A percentile compares a stretch with the other conserved stretches of the same genome.
These are phyloP conservation scores for Soucietia sequanensis DNA, from an alignment of 805 yeast species.

Conservation along the genomic window DNA sequence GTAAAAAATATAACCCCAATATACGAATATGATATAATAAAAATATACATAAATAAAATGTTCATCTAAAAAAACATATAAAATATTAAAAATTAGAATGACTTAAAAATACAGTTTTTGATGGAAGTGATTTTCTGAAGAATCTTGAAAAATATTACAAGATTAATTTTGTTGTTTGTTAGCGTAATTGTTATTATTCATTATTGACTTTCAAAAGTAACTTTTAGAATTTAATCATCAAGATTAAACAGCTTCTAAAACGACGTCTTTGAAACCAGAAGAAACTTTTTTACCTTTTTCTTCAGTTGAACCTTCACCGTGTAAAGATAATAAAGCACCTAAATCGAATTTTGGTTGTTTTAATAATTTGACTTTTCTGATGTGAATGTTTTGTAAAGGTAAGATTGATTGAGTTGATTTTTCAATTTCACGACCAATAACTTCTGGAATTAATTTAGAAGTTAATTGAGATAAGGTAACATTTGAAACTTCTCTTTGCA, in stretches of 20 bases:
- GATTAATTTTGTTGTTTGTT: not conserved
- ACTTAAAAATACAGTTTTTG: too few species aligned
- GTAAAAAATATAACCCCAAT: too few species aligned
- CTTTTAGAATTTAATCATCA: not conserved
- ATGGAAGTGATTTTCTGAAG: not conserved
- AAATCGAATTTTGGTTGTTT: conserved; percentile 97
- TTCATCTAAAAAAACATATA: not conserved
- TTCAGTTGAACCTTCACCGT: conserved; percentile 83
- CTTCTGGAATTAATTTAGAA: conserved; percentile 94
- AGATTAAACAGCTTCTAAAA: conserved; percentile 83
- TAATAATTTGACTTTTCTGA: conserved; percentile 95
- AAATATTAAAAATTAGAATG: not conserved
- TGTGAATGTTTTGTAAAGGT: conserved; percentile 96
- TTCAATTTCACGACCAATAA: conserved; percentile 94
- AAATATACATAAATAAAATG: too few species aligned
- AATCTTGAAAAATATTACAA: not conserved
- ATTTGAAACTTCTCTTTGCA: conserved; percentile 89
- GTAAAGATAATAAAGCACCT: conserved; percentile 89
- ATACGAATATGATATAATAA: too few species aligned
- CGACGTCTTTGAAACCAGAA: conserved; percentile 93
- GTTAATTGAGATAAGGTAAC: conserved; percentile 92
- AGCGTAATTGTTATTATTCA: not conserved
- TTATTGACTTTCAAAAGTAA: not conserved
- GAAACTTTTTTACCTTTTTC: conserved; percentile 97
- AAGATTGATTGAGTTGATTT: conserved; percentile 86